phyloP scores from a whole-genome alignment of 106 monocot genomes.

The Amphibolis antarctica region DNA sequence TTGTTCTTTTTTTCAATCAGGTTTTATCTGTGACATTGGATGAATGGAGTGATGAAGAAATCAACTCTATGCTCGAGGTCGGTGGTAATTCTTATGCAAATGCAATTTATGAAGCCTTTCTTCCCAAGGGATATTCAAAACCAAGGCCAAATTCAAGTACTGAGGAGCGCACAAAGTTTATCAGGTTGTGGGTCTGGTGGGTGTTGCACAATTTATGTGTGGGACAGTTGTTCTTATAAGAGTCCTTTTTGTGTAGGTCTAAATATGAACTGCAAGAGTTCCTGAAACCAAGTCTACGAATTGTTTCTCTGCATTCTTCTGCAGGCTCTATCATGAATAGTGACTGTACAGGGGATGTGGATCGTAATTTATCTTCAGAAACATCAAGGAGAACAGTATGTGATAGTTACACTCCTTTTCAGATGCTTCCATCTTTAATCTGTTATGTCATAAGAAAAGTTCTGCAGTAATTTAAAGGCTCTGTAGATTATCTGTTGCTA shows the following conservation, averaged over 20 bases:
- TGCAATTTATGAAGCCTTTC: constrained; percentile 85
- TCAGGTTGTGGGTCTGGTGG: constrained; percentile 33
- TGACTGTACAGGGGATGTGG: constrained; percentile 30
- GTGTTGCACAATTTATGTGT: not conserved
- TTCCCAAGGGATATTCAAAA: constrained; percentile 44
- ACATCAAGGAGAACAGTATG: constrained; percentile 9
- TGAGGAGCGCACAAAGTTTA: constrained; percentile 69
- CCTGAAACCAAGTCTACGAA: constrained; percentile 73
- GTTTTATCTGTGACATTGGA: constrained; percentile 82
- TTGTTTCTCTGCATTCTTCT: constrained; percentile 28
- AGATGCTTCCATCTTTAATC: not conserved
- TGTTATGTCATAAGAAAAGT: not conserved
- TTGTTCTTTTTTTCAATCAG: constrained; percentile 18
- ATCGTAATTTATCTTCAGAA: constrained; percentile 6
- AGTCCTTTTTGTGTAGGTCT: constrained; percentile 33
- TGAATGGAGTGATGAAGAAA: constrained; percentile 73
- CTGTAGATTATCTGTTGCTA: not conserved
- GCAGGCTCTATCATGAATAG: constrained; percentile 33
- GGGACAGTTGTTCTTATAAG: not conserved
- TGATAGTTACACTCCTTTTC: not conserved
- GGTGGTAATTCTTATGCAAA: constrained; percentile 92
- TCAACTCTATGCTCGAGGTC: constrained; percentile 78
- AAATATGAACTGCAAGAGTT: constrained; percentile 92
- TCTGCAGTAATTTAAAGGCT: not conserved
- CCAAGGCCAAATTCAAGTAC: constrained; percentile 46